Base-by-base conservation (phyloP, 1,139 yeast species). In the Spencermartinsiella ligniputridi region DNA sequence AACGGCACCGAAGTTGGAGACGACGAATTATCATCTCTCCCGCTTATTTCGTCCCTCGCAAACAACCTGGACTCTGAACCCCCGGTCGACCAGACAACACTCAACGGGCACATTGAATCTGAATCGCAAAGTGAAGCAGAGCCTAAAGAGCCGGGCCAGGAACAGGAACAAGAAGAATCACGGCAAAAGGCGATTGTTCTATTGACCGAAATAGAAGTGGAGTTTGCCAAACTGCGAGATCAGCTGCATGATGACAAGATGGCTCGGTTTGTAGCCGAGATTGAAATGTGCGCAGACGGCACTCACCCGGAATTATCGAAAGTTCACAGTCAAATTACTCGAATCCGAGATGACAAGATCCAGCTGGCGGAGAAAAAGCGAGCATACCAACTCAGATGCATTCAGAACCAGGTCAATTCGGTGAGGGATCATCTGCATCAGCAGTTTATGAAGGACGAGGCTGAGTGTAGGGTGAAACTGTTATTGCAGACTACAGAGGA, bases 151-250 rank as follows among this genome's bases (percentile, higher is more conserved):
- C 54, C 40, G n/a, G 55, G 46, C 21, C 57, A 56, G n/a, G 59
- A 49, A 3, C 34, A 39, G 29, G 46, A 37, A 22, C 45, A 41
- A 22, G 52, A 46, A 44, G 63, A 61, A 46, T 69, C 70, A 35
- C 66, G 81, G 27, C 72, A 77, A 47, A 76, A 77, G 22, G 95
- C 95, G 2, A 70, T 87, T 38, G 74, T 76, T 41, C 81, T 75
- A 43, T 75, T 92, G 44, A 83, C 89, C 1, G 77, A 76, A 19
- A 87, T 92, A 49, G 98, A 92, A 61, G 71, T 82, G 37, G 83
- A 83, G 46, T 92, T 90, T 71, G 97, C 97, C 2, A 74, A 78
- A 52, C 71, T 90, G 49, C 78, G 96, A 52, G 97, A 92, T 63
- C 76, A 61, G 66, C 58, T 68, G 37, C 69, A 66, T 49, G 64